phyloP scores from a whole-genome alignment of 2,329 filamentous ascomycete species.

The Fusarium sp. region DNA sequence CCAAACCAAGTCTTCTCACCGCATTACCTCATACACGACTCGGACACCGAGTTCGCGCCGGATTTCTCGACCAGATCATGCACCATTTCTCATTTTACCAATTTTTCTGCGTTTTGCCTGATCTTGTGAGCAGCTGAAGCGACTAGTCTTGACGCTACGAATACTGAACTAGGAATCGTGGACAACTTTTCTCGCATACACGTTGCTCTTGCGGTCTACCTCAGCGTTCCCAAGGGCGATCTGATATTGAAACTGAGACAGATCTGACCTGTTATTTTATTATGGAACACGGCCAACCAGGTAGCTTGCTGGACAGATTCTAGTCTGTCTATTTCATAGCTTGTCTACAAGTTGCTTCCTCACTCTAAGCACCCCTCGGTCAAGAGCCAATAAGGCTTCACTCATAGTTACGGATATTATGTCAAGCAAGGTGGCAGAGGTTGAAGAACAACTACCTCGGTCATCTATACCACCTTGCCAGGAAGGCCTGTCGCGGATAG shows the following conservation, averaged over 20 bases:
- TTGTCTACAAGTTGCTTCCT: slow-evolving; percentile 7
- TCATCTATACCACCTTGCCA: slow-evolving; percentile 8
- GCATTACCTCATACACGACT: slow-evolving; percentile 51
- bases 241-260: slow-evolving; percentile 18
- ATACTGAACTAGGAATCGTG: slow-evolving; percentile 30
- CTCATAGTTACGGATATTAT: slow-evolving; percentile 1
- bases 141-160: slow-evolving; percentile 43
- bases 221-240: slow-evolving; percentile 9
- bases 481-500: slow-evolving; percentile 22
- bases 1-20: slow-evolving; percentile 49
- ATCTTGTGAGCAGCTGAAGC: slow-evolving; percentile 38
- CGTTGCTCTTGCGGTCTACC: not conserved
- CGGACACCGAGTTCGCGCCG: slow-evolving; percentile 49
- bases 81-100: slow-evolving; percentile 42
- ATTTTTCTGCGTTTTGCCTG: slow-evolving; percentile 38
- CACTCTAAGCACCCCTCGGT: slow-evolving; percentile 10
- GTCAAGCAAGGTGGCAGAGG: not conserved
- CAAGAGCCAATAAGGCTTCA: slow-evolving; percentile 9
- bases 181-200: slow-evolving; percentile 24
- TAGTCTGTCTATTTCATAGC: slow-evolving; percentile 4
- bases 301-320: not conserved
- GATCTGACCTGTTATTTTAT: slow-evolving; percentile 15
- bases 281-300: not conserved
- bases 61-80: slow-evolving; percentile 46
- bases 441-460: not conserved